Conservation (phyloP, 2,329 filamentous ascomycete genomes). For the Alternaria infectoria region DNA sequence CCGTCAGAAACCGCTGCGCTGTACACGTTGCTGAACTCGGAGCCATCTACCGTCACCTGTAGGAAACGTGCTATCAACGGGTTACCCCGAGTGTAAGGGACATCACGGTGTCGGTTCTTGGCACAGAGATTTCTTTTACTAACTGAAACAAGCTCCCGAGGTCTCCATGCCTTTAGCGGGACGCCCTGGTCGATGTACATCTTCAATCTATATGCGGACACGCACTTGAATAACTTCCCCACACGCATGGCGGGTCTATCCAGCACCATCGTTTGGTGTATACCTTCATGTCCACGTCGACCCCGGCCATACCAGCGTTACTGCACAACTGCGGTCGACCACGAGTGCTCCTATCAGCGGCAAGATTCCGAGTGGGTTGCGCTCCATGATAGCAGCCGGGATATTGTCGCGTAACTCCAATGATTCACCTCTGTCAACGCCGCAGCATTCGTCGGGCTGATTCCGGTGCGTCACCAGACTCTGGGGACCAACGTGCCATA, state of each 20-base stretch:
- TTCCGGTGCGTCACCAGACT: constrained; percentile 36
- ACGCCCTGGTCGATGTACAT: constrained; percentile 2
- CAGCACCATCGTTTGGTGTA: background rate
- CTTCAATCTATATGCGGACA: constrained; percentile 3
- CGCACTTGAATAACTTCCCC: constrained; percentile 3
- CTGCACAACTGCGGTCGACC: background rate
- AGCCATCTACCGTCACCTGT: constrained; percentile 8
- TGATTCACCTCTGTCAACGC: constrained; percentile 24
- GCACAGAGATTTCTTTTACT: constrained; percentile 26
- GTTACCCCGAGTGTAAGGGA: constrained; percentile 7
- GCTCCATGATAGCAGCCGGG: constrained; percentile 13
- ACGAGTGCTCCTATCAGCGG: background rate
- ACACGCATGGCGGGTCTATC: background rate
- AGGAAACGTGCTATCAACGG: constrained; percentile 8
- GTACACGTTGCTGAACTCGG: constrained; percentile 4
- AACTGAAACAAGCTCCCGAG: constrained; percentile 27
- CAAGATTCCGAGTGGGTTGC: background rate
- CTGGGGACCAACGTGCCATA: constrained; percentile 21
- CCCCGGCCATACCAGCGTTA: background rate
- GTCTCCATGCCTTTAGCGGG: constrained; percentile 16
- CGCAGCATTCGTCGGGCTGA: constrained; percentile 25
- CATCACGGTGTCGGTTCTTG: constrained; percentile 23
- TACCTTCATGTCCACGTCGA: constrained; percentile 1
- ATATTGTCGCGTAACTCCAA: constrained; percentile 27
- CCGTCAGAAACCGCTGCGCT: constrained; percentile 13